These are phyloP conservation scores for Phytophthora idaei DNA, from an alignment of 352 stramenopile genomes.

Conservation along the genomic window DNA sequence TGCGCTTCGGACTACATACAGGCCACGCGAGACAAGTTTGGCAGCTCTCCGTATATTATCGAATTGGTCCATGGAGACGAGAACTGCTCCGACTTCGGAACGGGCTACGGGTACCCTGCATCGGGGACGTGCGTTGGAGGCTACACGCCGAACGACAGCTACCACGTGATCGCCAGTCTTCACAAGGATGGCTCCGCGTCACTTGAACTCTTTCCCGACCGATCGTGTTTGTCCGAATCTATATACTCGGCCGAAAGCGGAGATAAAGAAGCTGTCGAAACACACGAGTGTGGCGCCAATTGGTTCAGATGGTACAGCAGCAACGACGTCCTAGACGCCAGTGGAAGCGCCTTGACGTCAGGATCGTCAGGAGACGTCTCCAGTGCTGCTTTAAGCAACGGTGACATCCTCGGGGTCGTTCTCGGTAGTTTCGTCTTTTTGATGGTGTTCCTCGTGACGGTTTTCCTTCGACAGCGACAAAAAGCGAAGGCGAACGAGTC, in stretches of 20 bases:
- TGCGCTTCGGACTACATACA: slow-evolving; percentile 15
- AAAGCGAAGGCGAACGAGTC: slow-evolving; percentile 2
- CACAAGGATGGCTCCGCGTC: slow-evolving; percentile 19
- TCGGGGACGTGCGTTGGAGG: slow-evolving; percentile 13
- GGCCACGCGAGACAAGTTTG: slow-evolving; percentile 18
- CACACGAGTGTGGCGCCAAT: slow-evolving; percentile 21
- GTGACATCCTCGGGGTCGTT: slow-evolving; percentile 9
- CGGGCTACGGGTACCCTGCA: slow-evolving; percentile 15
- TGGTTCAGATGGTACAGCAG: slow-evolving; percentile 31
- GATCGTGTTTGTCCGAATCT: slow-evolving; percentile 16
- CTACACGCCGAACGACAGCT: slow-evolving; percentile 17
- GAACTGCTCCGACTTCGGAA: slow-evolving; percentile 13
- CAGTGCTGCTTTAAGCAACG: slow-evolving; percentile 4
- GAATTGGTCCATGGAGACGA: slow-evolving; percentile 11
- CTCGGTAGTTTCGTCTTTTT: slow-evolving; percentile 4
- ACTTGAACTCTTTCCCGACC: slow-evolving; percentile 13
- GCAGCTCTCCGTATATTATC: slow-evolving; percentile 24
- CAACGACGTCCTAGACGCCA: slow-evolving; percentile 8
- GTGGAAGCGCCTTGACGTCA: background rate
- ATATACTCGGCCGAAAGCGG: slow-evolving; percentile 10
- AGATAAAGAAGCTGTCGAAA: slow-evolving; percentile 11
- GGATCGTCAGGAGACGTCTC: background rate
- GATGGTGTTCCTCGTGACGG: slow-evolving; percentile 2
- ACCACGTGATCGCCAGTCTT: slow-evolving; percentile 26
- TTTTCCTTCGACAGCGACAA: slow-evolving; percentile 10